A percentile compares a stretch with the other conserved stretches of the same genome.
Evolutionary conservation across 2,329 filamentous ascomycete species (phyloP).

Genomic region (Colletotrichum sp.): DNA sequence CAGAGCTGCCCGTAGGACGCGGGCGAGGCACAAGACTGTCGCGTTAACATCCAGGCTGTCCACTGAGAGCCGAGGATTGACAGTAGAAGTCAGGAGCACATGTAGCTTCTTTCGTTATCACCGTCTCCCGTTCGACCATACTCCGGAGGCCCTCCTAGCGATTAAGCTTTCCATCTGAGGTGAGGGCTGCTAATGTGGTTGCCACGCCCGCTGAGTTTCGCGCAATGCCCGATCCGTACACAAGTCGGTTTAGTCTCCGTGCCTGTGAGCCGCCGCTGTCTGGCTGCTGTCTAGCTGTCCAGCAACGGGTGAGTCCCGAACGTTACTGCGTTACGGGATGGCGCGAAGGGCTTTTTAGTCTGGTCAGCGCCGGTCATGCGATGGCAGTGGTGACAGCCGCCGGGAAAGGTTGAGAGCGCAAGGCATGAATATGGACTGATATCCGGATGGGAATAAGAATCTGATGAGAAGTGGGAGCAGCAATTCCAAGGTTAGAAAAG

Average conservation of each 20-base stretch:
- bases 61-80: background rate
- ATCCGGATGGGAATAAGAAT: background rate
- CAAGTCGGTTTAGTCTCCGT: constrained; percentile 2
- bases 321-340: constrained; percentile 4
- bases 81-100: background rate
- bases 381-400: background rate
- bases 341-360: background rate
- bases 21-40: background rate
- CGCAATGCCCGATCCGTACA: constrained; percentile 15
- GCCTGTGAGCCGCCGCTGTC: background rate
- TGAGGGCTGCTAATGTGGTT: background rate
- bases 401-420: background rate
- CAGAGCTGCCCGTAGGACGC: background rate
- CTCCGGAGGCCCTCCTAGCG: background rate
- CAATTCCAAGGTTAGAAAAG: background rate
- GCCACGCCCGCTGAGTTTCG: constrained; percentile 10
- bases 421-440: background rate
- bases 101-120: background rate
- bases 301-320: background rate
- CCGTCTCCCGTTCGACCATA: background rate
- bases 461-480: background rate
- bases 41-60: background rate
- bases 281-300: background rate
- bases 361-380: background rate
- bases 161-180: constrained; percentile 16